Evolutionary conservation across 208 protist species (phyloP), one percentile per base, ranked within the genome.

Genomic region (Strigomonas culicis): DNA sequence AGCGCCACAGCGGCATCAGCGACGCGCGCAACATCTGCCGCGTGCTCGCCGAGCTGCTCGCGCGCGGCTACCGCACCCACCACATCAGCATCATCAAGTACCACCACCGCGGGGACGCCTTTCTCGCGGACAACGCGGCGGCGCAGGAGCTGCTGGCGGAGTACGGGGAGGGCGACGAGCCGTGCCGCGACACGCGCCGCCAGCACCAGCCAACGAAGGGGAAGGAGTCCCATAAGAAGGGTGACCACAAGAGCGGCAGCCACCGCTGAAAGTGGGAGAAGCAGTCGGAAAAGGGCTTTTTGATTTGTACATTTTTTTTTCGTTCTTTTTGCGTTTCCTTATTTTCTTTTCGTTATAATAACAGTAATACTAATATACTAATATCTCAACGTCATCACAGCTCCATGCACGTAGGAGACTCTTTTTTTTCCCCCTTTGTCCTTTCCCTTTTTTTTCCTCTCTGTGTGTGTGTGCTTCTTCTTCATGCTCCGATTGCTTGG

Each of bases 1-100:
- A 82, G 28, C 74, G 74, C 13, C 93, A 97, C 75, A 95, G 88
- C 70, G 93, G 93, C 19, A 90, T 93, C 58, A 88, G 89, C 65
- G 93, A 97, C 72, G 77, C 90, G 11, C 79, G 84, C 50, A 97
- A 97, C 74, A 97, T 97, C 59, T 80, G 83, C 4, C 82, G 90
- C 3, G 80, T 97, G 28, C 71, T 94, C 36, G 80, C 85, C 1
- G 84, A 92, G 70, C 77, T 96, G 2, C 68, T 96, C 52, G 66
- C 79, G 21, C 82, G 86, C 0, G 90, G 90, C 21, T 91, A 88
- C 71, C 65, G 79, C 0, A 70, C 90, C 25, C 72, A 82, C 36
- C 84, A 86, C 61, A 80, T 95, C 7, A 90, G 79, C 70, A 82
- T 64, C 24, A 90, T 95, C 56, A 82, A 81, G 51, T 93, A 91